These are phyloP conservation scores for Ophiorrhiza pumila DNA, from an alignment of 257 asterid genomes.

Conservation along the genomic window DNA sequence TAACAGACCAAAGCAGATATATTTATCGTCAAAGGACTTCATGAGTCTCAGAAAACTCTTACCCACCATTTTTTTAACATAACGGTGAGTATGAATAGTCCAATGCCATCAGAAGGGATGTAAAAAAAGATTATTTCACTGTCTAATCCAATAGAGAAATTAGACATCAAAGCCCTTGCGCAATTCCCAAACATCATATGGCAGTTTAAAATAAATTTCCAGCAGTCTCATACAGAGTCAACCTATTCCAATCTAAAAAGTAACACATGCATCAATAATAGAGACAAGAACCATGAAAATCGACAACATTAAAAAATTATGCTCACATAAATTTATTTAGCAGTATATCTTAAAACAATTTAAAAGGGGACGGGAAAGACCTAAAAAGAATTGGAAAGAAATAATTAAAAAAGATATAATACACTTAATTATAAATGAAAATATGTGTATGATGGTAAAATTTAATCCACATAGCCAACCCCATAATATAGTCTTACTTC, in stretches of 20 bases:
- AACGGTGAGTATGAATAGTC: background rate
- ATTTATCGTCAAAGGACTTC: background rate
- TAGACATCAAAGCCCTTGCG: constrained; percentile 15
- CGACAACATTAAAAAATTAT: background rate
- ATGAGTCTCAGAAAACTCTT: background rate
- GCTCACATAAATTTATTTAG: background rate
- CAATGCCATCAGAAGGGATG: constrained; percentile 18
- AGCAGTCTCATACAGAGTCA: background rate
- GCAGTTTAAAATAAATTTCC: background rate
- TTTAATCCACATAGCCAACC: no score
- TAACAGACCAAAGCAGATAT: no score
- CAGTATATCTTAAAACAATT: background rate
- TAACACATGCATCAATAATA: background rate
- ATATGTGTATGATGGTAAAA: no score
- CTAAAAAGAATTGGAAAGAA: no score
- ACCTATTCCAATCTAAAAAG: background rate
- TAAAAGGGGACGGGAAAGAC: no score
- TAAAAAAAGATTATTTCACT: constrained; percentile 13
- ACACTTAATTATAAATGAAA: no score
- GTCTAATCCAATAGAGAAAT: background rate
- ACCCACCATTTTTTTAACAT: background rate
- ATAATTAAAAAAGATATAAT: no score
- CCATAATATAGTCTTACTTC: background rate
- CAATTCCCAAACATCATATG: constrained; percentile 14
- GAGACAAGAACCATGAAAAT: background rate